Evolutionary conservation across 1,139 yeast species (phyloP), one percentile per base, ranked within the genome.

Genomic region (Diutina mesorugosa): DNA sequence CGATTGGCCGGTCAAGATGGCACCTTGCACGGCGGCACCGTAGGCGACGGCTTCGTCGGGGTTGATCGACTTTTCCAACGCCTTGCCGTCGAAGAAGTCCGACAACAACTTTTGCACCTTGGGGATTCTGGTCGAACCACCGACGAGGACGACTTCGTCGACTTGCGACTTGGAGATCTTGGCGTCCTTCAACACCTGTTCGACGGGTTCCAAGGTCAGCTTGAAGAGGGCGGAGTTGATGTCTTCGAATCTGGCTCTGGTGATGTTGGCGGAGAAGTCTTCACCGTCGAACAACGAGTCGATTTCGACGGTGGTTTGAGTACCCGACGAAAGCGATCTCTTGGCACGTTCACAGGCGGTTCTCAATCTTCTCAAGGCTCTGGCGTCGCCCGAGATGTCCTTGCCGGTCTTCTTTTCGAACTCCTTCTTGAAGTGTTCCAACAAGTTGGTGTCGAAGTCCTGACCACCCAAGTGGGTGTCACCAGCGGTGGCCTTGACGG

Each of bases 381-480:
- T 70, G 63, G 72, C 87, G 77, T 91, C 95, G 67, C 77, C 76
- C 65, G 97, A 85, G 73, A 91, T 84, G 75, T 91, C 98, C 77
- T 81, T 79, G 81, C 93, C 91, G 74, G 95, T 87, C 87, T 91
- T 91, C 85, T 90, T 84, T 85, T 86, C 85, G 84, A 87, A 87
- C 72, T 87, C 93, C 66, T 82, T 86, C 66, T 86, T 78, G 72
- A 90, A 87, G 78, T 90, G 90, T 76, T 86, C 85, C 64, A 90
- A 91, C 67, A 69, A 59, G 72, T 74, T 10, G 79, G 76, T 29
- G 73, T 66, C 56, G 72, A 88, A 91, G 82, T 91, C 98, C 83
- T 91, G 96, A 87, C 98, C 98, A 86, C 99, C 98, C 83, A 91
- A 87, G 81, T 91, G 99, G 71, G 99, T 93, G 82, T 93, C 97